Evolutionary conservation across 1,139 yeast genomes (phyloP).

Genomic region (Pichia sp.): DNA sequence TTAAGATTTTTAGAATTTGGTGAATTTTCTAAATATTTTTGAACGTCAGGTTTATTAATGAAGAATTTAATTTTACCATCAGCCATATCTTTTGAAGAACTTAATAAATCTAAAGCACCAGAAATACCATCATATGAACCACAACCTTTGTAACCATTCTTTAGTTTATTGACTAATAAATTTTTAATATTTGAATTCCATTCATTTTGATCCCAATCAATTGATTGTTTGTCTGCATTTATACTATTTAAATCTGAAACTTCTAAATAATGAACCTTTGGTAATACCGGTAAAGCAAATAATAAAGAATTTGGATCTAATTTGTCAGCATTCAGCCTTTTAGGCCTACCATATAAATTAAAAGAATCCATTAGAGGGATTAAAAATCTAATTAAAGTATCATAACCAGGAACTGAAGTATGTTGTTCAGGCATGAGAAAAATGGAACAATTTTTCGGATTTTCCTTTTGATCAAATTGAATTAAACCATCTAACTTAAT

Average conservation of each 20-base stretch:
- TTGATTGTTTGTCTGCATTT: conserved; percentile 32
- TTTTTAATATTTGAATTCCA: conserved; percentile 67
- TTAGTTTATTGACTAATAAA: conserved; percentile 56
- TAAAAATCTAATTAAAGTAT: conserved; percentile 81
- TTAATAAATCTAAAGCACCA: conserved; percentile 50
- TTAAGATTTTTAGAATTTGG: conserved; percentile 6
- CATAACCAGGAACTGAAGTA: conserved; percentile 90
- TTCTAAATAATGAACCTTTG: conserved; percentile 75
- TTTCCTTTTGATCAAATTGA: conserved; percentile 45
- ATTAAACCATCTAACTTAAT: conserved; percentile 82
- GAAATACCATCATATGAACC: conserved; percentile 60
- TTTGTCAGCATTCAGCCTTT: conserved; percentile 81
- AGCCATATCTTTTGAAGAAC: conserved; percentile 26
- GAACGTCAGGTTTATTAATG: conserved; percentile 12
- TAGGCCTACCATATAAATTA: conserved; percentile 86
- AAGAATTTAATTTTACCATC: conserved; percentile 13
- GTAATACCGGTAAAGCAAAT: conserved; percentile 88
- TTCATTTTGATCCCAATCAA: conserved; percentile 56
- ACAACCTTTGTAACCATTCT: conserved; percentile 77
- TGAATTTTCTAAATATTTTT: conserved; percentile 10
- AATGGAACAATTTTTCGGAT: conserved; percentile 70
- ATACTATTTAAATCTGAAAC: conserved; percentile 47
- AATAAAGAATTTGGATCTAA: conserved; percentile 69
- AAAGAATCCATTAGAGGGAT: conserved; percentile 84
- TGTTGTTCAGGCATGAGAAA: conserved; percentile 95